phyloP scores from a whole-genome alignment of 2,329 filamentous ascomycete genomes.

The Didymella glomerata region DNA sequence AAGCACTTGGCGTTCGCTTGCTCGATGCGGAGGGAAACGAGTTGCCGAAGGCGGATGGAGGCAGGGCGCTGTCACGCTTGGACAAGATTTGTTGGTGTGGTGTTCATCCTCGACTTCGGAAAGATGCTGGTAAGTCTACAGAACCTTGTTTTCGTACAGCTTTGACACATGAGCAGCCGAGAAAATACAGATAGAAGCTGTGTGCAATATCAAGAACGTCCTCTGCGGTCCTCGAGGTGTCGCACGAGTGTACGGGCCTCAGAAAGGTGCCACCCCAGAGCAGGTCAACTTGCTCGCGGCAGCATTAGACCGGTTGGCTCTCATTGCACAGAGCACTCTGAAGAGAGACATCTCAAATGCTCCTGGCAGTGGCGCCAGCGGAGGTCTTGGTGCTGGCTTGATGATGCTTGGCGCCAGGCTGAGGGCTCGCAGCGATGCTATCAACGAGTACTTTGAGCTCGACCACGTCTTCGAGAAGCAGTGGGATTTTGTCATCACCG shows the following conservation, averaged over 20 bases:
- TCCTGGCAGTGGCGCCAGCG: conserved; percentile 62
- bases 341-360: conserved; percentile 49
- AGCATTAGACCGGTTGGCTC: conserved; percentile 57
- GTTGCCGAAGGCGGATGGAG: conserved; percentile 54
- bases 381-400: conserved; percentile 62
- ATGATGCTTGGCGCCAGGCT: conserved; percentile 58
- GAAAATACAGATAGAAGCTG: conserved; percentile 57
- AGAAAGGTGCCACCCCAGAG: conserved; percentile 59
- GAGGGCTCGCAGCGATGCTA: conserved; percentile 59
- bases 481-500: conserved; percentile 62
- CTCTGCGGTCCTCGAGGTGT: conserved; percentile 61
- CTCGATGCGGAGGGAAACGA: conserved; percentile 50
- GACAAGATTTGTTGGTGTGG: conserved; percentile 52
- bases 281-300: conserved; percentile 56
- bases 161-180: conserved; percentile 25
- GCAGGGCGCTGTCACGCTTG: conserved; percentile 52
- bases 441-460: conserved; percentile 61
- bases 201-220: conserved; percentile 62
- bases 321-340: conserved; percentile 47
- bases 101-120: conserved; percentile 51
- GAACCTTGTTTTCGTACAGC: not conserved
- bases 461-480: conserved; percentile 55
- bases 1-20: conserved; percentile 60
- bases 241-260: conserved; percentile 60
- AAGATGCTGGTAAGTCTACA: conserved; percentile 31